Conservation (phyloP, 768 basidiomycete species). For the Tylopilus felleus region DNA sequence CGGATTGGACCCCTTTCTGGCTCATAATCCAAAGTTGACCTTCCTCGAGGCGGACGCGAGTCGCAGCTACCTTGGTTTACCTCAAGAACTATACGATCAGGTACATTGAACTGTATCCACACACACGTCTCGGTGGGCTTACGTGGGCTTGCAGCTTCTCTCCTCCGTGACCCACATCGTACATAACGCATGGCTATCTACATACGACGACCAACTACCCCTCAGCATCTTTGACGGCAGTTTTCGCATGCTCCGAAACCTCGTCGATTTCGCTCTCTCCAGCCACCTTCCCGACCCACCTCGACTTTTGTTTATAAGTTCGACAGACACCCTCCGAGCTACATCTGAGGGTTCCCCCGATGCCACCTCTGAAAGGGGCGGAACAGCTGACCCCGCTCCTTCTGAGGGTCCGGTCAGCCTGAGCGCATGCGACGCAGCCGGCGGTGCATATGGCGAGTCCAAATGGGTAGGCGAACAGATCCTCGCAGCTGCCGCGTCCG, state of each 20-base stretch:
- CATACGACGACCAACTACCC: neutral
- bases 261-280: slow-evolving; percentile 37
- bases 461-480: slow-evolving; percentile 27
- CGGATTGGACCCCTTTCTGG: slow-evolving; percentile 30
- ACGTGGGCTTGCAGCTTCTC: slow-evolving; percentile 10
- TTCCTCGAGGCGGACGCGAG: slow-evolving; percentile 33
- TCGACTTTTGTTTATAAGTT: slow-evolving; percentile 34
- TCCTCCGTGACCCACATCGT: slow-evolving; percentile 37
- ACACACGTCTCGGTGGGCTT: neutral
- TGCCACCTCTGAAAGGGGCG: neutral
- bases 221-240: slow-evolving; percentile 11
- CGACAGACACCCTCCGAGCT: slow-evolving; percentile 11
- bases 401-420: slow-evolving; percentile 1
- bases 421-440: slow-evolving; percentile 10
- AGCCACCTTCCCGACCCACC: slow-evolving; percentile 28
- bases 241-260: slow-evolving; percentile 22
- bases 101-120: slow-evolving; percentile 3
- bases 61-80: slow-evolving; percentile 25
- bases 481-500: slow-evolving; percentile 14
- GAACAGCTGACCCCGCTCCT: neutral
- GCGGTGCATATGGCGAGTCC: slow-evolving; percentile 13
- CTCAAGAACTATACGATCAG: slow-evolving; percentile 24
- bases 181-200: slow-evolving; percentile 29
- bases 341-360: neutral
- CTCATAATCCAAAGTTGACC: slow-evolving; percentile 29